Base-by-base conservation (phyloP, 1,284 basidiomycete genomes). In the Sanghuangporus weigelae region DNA sequence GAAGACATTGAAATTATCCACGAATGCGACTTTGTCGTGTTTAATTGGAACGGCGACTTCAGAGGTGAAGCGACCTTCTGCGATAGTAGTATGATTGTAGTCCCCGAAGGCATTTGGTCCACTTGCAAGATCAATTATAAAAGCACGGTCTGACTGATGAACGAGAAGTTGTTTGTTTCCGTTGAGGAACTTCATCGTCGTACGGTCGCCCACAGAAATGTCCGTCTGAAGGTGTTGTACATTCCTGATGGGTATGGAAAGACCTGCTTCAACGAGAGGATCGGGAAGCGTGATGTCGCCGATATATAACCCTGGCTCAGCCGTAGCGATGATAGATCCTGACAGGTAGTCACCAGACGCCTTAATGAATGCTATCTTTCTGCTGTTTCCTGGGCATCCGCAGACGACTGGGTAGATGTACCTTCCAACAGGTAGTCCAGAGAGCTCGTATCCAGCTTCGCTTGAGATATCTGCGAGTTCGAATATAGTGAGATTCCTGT, bases 1-100 rank as follows among this genome's bases (percentile, higher is more conserved):
- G 70, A 88, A 87, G 1, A 90, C 81, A 68, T 90, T 80, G 71
- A 78, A 82, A 69, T 84, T 83, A 67, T 90, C 87, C 10, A 87
- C 80, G 65, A 90, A 86, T 0, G 86, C 88, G 23, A 60, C 42
- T 35, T 59, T 63, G 39, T 59, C 62, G 11, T 55, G 63, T 16
- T 60, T 46, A 4, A 31, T 11, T 8, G 80, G 76, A 48, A 83
- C 77, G 7, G 74, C 78, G 0, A 90, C 64, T 68, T 90, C 86
- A 3, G 74, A 72, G 0, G 86, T 84, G 74, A 80, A 84, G 63
- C 75, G 76, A 0, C 86, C 87, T 7, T 75, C 74, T 0, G 81
- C 85, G 12, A 89, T 67, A 2, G 77, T 78, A 21, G 76, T 72
- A 63, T 84, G 81, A 2, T 73, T 65, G 67, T 82, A 85, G 54